Evolutionary conservation across 345 rosid species (phyloP).

Genomic region (Rhizophora apiculata): DNA sequence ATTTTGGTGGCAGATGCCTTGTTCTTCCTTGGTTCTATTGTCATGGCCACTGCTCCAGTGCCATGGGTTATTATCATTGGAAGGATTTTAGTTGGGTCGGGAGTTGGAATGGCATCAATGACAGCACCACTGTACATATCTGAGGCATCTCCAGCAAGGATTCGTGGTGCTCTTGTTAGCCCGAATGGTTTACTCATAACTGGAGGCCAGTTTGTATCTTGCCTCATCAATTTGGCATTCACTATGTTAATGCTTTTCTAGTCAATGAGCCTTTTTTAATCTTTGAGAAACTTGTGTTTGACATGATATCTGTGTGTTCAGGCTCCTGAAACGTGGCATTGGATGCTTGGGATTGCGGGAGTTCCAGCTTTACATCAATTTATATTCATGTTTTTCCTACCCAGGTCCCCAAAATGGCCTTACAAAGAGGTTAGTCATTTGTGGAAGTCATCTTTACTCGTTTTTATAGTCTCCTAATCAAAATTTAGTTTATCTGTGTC

Average conservation of each 20-base stretch:
- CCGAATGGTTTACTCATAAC: constrained; percentile 74
- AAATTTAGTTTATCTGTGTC: background rate
- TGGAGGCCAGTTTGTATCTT: constrained; percentile 83
- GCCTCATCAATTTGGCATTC: constrained; percentile 80
- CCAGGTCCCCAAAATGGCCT: constrained; percentile 91
- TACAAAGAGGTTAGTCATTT: constrained; percentile 40
- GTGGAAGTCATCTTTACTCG: background rate
- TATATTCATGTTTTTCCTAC: constrained; percentile 55
- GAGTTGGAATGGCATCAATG: constrained; percentile 97
- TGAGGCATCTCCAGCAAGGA: constrained; percentile 83
- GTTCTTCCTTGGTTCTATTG: constrained; percentile 58
- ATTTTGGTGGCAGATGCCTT: constrained; percentile 56
- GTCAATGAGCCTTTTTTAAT: background rate
- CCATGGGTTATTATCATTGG: constrained; percentile 71
- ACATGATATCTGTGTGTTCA: constrained; percentile 15
- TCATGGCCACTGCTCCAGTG: constrained; percentile 72
- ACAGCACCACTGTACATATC: constrained; percentile 90
- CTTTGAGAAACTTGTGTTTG: background rate
- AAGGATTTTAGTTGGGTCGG: constrained; percentile 74
- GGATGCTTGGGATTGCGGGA: constrained; percentile 91
- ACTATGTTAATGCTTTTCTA: constrained; percentile 34
- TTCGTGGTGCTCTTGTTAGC: constrained; percentile 86
- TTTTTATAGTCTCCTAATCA: background rate
- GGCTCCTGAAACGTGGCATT: constrained; percentile 80
- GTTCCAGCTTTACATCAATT: constrained; percentile 66